These are phyloP conservation scores for Fusarium redolens DNA, from an alignment of 2,329 filamentous ascomycete species.

Conservation along the genomic window DNA sequence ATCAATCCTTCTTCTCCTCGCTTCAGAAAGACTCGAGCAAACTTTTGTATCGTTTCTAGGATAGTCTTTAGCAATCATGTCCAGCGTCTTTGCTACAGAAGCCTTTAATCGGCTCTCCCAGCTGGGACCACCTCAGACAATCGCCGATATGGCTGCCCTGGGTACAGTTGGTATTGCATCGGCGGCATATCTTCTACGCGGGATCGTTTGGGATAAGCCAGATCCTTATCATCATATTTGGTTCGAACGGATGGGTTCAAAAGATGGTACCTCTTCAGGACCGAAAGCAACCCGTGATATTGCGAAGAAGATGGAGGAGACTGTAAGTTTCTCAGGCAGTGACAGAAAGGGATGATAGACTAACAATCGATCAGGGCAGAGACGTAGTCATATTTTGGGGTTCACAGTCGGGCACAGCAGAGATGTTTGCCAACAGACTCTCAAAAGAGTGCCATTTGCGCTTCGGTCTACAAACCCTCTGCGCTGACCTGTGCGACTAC, in stretches of 20 bases:
- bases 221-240: slow-evolving; percentile 61
- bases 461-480: slow-evolving; percentile 91
- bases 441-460: slow-evolving; percentile 90
- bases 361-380: slow-evolving; percentile 58
- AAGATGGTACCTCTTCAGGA: slow-evolving; percentile 18
- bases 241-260: slow-evolving; percentile 60
- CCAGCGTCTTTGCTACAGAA: slow-evolving; percentile 36
- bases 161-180: slow-evolving; percentile 38
- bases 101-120: slow-evolving; percentile 32
- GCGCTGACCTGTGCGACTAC: slow-evolving; percentile 64
- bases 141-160: slow-evolving; percentile 43
- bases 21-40: background rate
- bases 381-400: slow-evolving; percentile 96
- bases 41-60: background rate
- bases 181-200: slow-evolving; percentile 54
- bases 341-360: background rate
- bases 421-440: slow-evolving; percentile 88
- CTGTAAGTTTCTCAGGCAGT: slow-evolving; percentile 29
- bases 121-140: slow-evolving; percentile 36
- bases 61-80: slow-evolving; percentile 19
- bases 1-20: slow-evolving; percentile 5
- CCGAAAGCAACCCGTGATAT: slow-evolving; percentile 59
- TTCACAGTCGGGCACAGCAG: slow-evolving; percentile 94
- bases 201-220: slow-evolving; percentile 59
- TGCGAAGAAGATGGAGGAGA: slow-evolving; percentile 49